A percentile compares a stretch with the other conserved stretches of the same genome.
These are phyloP conservation scores for Oryza glumipatula DNA, from an alignment of 176 grass and related monocot genomes.

Conservation along the genomic window DNA sequence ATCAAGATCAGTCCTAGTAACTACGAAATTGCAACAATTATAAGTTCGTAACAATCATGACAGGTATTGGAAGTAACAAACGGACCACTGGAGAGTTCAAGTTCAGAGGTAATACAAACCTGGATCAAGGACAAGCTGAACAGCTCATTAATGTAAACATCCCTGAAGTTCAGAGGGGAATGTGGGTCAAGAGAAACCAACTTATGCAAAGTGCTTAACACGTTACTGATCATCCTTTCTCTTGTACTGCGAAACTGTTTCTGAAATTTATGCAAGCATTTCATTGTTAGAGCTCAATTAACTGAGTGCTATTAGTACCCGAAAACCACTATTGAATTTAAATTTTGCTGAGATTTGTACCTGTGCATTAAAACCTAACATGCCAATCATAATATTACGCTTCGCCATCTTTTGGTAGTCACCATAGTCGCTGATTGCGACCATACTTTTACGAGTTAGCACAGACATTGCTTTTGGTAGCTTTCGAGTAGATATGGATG, in stretches of 20 bases:
- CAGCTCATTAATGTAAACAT: constrained; percentile 70
- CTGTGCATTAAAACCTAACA: constrained; percentile 75
- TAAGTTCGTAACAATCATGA: no score
- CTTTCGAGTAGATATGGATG: constrained; percentile 82
- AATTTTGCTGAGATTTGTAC: constrained; percentile 33
- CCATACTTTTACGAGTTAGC: constrained; percentile 78
- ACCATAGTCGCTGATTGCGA: constrained; percentile 80
- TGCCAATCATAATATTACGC: constrained; percentile 66
- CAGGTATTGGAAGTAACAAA: no score
- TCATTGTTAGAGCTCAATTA: neutral
- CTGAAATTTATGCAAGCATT: constrained; percentile 48
- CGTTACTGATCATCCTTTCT: constrained; percentile 63
- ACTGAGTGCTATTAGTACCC: neutral
- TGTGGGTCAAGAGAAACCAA: constrained; percentile 53
- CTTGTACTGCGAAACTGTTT: constrained; percentile 63
- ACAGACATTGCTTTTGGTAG: constrained; percentile 68
- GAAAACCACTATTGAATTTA: neutral
- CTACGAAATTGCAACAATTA: no score
- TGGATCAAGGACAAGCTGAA: constrained; percentile 71
- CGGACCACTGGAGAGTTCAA: neutral
- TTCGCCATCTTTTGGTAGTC: constrained; percentile 90
- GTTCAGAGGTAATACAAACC: constrained; percentile 35
- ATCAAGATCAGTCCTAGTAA: no score
- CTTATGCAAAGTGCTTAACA: constrained; percentile 47
- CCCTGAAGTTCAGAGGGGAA: constrained; percentile 59